Evolutionary conservation across 108 stramenopile genomes (phyloP), one percentile per base, ranked within the genome.

Genomic region (Cylindrotheca fusiformis): DNA sequence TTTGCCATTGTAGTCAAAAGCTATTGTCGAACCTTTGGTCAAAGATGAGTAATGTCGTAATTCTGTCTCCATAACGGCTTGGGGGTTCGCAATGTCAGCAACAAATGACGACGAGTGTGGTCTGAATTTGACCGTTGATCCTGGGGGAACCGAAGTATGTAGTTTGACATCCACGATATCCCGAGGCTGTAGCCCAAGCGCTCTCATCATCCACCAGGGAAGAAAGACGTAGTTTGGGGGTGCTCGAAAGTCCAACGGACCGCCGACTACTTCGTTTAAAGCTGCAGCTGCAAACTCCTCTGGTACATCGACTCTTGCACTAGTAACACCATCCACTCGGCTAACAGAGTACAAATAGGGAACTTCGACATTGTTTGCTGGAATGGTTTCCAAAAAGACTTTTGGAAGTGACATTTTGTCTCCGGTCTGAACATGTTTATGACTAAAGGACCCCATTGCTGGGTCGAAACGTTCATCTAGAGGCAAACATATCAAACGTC

Each of bases 241-340:
- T 8, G 93, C 84, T n/a, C 96, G 93, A 78, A 91, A 94, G 75
- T 96, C 96, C 47, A 96, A 66, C n/a, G 92, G 82, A 19, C 84
- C 81, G 8, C 89, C 87, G 23, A 91, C 88, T 33, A 83, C 82
- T 32, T 80, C 59, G n/a, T 80, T 55, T 50, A 94, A 60, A 21
- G 48, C 32, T 21, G 69, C 47, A 10, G 84, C 72, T 10, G 79
- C 73, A 29, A 75, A 61, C n/a, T 77, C 81, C 19, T 64, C 75
- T n/a, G 74, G 67, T 3, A 79, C 72, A 4, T 66, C 60, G 28
- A 80, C 80, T 24, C 83, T 73, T 23, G 63, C 67, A 18, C 52
- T 30, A 6, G 84, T 87, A 21, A 75, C 81, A 52, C 73, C 85
- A 8, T 90, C 83, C 19, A 91, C 74, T 32, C 88, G 80, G 27